Evolutionary conservation across 148 eudicot species (phyloP), one percentile per base, ranked within the genome.

Genomic region (Rhododendron kiyosumense): DNA sequence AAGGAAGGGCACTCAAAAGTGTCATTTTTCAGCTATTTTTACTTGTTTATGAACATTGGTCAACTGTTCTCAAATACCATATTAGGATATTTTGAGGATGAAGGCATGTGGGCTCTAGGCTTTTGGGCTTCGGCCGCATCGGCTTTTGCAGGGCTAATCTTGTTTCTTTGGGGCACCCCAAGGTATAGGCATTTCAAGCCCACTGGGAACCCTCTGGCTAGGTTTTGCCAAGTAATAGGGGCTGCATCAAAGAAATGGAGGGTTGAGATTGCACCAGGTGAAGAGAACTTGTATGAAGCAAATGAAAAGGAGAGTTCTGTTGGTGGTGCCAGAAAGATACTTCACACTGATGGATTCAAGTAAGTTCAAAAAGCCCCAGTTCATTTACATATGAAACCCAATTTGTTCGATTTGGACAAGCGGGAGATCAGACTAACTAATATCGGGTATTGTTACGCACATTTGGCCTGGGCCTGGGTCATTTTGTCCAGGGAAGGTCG

Each of bases 1-100:
- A 90, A 81, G 32, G 98, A 96, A 87, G 92, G 91, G 36, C 89
- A 82, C 76, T 93, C 96, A 14, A 96, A 94, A 83, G 96, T 96
- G 78, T 89, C 98, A n/a, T 96, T 96, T 69, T 96, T 96, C 88
- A 96, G 98, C 89, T 94, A 93, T 85, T 96, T 96, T 77, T 96
- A 96, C 91, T 90, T 96, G 38, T 94, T 95, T n/a, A 79, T 94
- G 88, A 96, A 96, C 89, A 87, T 96, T 46, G 98, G 98, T 24
- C 87, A 91, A 8, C 94, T 96, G 45, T 93, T 96, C 79, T 94
- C 98, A 79, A 94, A 96, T 90, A 94, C 98, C 36, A 54, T 96
- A 87, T 83, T 96, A 30, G 93, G 92, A 3, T 96, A 89, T 65
- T 94, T 93, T 63, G 98, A 96, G 83, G 95, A 96, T 79, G 92